These are phyloP conservation scores for Leccinum subrobustum DNA, from an alignment of 1,284 basidiomycete species.

Conservation along the genomic window DNA sequence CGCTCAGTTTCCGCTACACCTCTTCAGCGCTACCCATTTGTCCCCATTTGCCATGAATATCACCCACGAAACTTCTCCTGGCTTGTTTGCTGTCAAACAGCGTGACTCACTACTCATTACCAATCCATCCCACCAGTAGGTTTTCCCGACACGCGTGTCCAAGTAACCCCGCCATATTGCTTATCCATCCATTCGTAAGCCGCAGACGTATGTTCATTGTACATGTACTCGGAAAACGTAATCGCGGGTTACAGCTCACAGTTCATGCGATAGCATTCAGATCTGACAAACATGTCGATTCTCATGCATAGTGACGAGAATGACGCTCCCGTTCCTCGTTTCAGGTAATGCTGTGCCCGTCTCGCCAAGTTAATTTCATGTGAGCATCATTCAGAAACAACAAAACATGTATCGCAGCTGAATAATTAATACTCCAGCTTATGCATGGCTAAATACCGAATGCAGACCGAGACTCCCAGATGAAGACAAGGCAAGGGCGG, in stretches of 20 bases:
- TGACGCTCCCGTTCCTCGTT: constrained; percentile 5
- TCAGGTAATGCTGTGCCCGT: constrained; percentile 5
- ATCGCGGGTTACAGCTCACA: not conserved
- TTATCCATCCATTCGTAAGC: not conserved
- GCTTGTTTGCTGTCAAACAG: not conserved
- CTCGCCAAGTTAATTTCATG: not conserved
- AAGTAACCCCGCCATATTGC: not conserved
- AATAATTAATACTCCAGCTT: not conserved
- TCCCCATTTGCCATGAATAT: not conserved
- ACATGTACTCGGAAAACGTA: not conserved
- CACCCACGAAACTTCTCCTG: not conserved
- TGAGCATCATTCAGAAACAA: not conserved
- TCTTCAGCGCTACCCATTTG: not conserved
- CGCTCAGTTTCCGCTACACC: constrained; percentile 12
- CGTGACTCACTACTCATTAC: not conserved
- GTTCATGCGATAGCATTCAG: constrained; percentile 19
- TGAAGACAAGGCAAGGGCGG: not conserved
- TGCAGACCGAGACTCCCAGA: not conserved
- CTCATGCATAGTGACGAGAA: constrained; percentile 9
- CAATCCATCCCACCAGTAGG: not conserved
- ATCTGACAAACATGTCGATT: constrained; percentile 9
- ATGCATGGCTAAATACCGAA: not conserved
- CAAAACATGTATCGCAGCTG: not conserved
- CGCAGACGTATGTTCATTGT: not conserved
- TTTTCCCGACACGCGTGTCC: not conserved